Percentiles rank a stretch among this genome's conserved stretches.
phyloP scores from a whole-genome alignment of 2,329 filamentous ascomycete species.

The Colletotrichum tropicicola region DNA sequence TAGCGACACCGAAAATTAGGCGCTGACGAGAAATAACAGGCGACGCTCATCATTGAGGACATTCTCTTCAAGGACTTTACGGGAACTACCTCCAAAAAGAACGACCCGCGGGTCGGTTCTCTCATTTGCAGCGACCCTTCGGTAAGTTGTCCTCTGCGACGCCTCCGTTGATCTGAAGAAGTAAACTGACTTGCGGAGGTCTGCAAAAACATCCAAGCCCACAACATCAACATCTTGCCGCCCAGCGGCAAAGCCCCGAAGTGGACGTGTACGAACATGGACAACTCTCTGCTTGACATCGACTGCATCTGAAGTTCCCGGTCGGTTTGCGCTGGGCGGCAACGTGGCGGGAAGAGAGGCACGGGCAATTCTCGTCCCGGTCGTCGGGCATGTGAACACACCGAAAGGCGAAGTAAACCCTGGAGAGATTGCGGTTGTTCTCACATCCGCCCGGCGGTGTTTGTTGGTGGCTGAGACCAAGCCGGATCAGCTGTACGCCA shows the following conservation, averaged over 20 bases:
- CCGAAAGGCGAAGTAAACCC: too few species aligned
- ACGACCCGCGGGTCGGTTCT: constrained; percentile 11
- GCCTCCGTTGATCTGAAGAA: not conserved
- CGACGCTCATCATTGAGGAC: constrained; percentile 1
- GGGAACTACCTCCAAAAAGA: constrained; percentile 12
- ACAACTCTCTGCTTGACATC: constrained; percentile 1
- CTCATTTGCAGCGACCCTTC: constrained; percentile 13
- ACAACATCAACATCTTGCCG: constrained; percentile 6
- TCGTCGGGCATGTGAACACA: too few species aligned
- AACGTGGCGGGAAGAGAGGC: too few species aligned
- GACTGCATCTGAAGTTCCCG: not conserved
- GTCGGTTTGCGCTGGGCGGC: too few species aligned
- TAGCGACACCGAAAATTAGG: not conserved
- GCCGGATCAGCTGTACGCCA: constrained; percentile 13
- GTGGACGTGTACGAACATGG: constrained; percentile 16
- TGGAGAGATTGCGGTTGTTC: too few species aligned
- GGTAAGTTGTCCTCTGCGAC: not conserved
- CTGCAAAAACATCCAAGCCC: constrained; percentile 11
- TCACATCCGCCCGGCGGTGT: not conserved
- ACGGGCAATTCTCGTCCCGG: too few species aligned
- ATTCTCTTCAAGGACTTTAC: constrained; percentile 16
- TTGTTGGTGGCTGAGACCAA: constrained; percentile 21
- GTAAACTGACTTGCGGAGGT: not conserved
- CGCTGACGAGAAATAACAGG: too few species aligned
- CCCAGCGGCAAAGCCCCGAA: constrained; percentile 5